These are phyloP conservation scores for Xylaria bambusicola DNA, from an alignment of 495 filamentous ascomycete genomes.

Conservation along the genomic window DNA sequence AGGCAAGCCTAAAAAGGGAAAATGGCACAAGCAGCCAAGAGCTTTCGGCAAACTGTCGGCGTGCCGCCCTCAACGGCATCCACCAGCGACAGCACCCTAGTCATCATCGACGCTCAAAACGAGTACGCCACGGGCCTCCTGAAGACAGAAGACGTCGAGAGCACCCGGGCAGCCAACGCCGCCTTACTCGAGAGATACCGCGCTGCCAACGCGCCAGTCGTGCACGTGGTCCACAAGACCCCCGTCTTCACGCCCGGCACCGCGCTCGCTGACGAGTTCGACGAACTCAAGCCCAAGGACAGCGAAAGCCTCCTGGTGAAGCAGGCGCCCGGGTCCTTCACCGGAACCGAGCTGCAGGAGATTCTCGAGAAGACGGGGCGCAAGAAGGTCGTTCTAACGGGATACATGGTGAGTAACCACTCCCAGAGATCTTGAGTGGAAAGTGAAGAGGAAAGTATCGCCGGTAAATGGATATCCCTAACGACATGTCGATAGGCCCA, in stretches of 20 bases:
- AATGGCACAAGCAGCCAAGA: slow-evolving; percentile 34
- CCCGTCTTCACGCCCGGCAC: slow-evolving; percentile 62
- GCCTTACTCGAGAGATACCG: slow-evolving; percentile 56
- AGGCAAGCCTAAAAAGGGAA: background rate
- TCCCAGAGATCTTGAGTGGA: background rate
- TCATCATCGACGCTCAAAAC: slow-evolving; percentile 64
- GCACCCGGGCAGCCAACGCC: slow-evolving; percentile 50
- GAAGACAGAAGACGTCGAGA: slow-evolving; percentile 47
- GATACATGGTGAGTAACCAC: slow-evolving; percentile 10
- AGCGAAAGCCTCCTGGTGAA: slow-evolving; percentile 46
- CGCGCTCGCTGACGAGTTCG: slow-evolving; percentile 53
- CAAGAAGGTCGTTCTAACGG: slow-evolving; percentile 31
- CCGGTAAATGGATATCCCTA: no score
- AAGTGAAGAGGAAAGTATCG: no score
- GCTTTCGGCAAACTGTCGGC: slow-evolving; percentile 55
- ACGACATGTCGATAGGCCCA: slow-evolving; percentile 55
- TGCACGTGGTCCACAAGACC: slow-evolving; percentile 58
- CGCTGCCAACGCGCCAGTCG: slow-evolving; percentile 47
- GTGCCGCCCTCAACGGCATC: slow-evolving; percentile 51
- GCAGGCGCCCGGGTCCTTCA: slow-evolving; percentile 32
- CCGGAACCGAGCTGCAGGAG: slow-evolving; percentile 30
- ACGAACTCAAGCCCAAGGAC: slow-evolving; percentile 47
- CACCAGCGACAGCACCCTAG: slow-evolving; percentile 52
- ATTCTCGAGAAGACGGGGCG: slow-evolving; percentile 26
- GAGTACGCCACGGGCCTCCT: slow-evolving; percentile 57